A percentile compares a stretch with the other conserved stretches of the same genome.
Evolutionary conservation across 23 red algal species (phyloP).

Genomic region (Cyanidioschyzon merolae): DNA sequence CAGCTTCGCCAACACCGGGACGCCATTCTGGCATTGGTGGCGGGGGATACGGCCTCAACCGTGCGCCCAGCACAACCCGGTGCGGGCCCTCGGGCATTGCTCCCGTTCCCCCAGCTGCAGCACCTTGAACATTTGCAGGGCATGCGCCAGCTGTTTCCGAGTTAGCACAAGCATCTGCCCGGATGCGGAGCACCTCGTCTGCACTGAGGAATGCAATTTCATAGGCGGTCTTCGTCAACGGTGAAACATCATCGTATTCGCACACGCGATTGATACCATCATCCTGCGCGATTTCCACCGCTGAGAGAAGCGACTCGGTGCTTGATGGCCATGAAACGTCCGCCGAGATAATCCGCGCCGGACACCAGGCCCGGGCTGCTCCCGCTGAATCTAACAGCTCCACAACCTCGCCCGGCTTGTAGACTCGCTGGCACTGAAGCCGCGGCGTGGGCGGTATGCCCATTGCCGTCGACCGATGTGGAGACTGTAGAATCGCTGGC

Average conservation of each 20-base stretch:
- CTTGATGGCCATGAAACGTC: not conserved
- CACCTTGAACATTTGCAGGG: not conserved
- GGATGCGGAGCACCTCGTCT: not conserved
- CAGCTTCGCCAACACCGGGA: conserved; percentile 53
- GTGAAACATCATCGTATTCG: not conserved
- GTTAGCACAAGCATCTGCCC: not conserved
- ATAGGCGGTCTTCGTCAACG: not conserved
- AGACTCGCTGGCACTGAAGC: not conserved
- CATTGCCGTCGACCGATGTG: not conserved
- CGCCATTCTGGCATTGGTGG: conserved; percentile 23
- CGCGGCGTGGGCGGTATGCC: conserved; percentile 5
- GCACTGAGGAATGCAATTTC: conserved; percentile 6
- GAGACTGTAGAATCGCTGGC: conserved; percentile 12
- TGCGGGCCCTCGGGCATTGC: not conserved
- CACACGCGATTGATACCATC: conserved; percentile 5
- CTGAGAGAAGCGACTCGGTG: conserved; percentile 8
- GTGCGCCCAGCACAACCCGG: not conserved
- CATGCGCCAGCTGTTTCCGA: not conserved
- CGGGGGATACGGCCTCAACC: not conserved
- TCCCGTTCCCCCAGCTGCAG: not conserved
- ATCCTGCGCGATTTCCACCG: conserved; percentile 2
- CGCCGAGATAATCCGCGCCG: not conserved
- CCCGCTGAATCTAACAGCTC: not conserved
- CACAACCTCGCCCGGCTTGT: not conserved
- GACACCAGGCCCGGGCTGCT: not conserved